Percentiles rank a stretch among this genome's conserved stretches.
Conservation (phyloP, 2,329 filamentous ascomycete genomes). For the Paecilomyces variotii region DNA sequence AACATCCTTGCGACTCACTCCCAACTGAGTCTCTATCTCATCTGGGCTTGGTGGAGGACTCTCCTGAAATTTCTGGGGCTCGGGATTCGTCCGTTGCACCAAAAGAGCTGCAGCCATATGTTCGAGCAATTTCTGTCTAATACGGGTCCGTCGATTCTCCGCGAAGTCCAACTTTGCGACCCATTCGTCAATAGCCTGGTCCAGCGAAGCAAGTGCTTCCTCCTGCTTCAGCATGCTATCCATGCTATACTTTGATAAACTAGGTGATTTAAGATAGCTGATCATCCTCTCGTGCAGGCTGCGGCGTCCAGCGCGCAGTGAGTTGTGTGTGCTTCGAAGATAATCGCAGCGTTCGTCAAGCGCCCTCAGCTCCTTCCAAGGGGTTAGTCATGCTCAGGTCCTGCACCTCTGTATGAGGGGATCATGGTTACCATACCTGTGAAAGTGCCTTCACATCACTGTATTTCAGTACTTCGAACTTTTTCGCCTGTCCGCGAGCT, state of each 20-base stretch:
- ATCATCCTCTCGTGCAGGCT: constrained; percentile 71
- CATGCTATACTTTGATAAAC: constrained; percentile 62
- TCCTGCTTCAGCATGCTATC: constrained; percentile 73
- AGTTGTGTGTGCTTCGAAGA: constrained; percentile 66
- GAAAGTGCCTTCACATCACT: constrained; percentile 17
- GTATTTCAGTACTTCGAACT: constrained; percentile 17
- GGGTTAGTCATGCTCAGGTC: not conserved
- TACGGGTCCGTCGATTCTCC: constrained; percentile 65
- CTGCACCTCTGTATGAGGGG: not conserved
- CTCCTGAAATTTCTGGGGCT: constrained; percentile 6
- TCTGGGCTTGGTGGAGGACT: constrained; percentile 52
- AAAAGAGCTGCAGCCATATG: constrained; percentile 64
- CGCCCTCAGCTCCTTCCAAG: constrained; percentile 58
- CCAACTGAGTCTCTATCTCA: constrained; percentile 30
- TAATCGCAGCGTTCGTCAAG: constrained; percentile 75
- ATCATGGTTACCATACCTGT: constrained; percentile 10
- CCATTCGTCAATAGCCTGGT: constrained; percentile 73
- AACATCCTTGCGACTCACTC: constrained; percentile 35
- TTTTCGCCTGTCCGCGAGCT: constrained; percentile 15
- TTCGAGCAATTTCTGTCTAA: constrained; percentile 73
- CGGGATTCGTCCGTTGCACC: constrained; percentile 37
- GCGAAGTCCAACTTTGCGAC: constrained; percentile 70
- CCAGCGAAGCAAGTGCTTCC: constrained; percentile 68
- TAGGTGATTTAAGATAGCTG: constrained; percentile 64
- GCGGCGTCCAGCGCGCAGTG: constrained; percentile 64